Evolutionary conservation across 352 stramenopile species (phyloP).

Genomic region (Pythium chondricola): DNA sequence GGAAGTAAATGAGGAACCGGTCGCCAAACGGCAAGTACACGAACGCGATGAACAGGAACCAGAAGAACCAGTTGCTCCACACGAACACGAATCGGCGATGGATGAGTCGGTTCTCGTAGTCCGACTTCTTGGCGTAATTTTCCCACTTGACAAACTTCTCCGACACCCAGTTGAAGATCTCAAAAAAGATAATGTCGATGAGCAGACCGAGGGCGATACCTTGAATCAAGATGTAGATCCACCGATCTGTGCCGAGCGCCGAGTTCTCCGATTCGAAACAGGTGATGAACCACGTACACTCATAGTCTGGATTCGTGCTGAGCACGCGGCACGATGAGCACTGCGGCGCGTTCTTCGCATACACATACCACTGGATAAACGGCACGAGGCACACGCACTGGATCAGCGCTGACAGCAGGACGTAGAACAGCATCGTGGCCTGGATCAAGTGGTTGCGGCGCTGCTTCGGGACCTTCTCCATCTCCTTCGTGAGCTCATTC

Average conservation of each 20-base stretch:
- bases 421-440: slow-evolving; percentile 82
- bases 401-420: slow-evolving; percentile 62
- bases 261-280: slow-evolving; percentile 75
- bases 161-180: slow-evolving; percentile 85
- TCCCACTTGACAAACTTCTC: slow-evolving; percentile 85
- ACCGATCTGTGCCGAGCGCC: slow-evolving; percentile 75
- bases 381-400: slow-evolving; percentile 80
- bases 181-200: slow-evolving; percentile 88
- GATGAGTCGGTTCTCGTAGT: slow-evolving; percentile 83
- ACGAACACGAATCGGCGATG: slow-evolving; percentile 87
- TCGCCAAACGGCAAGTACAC: slow-evolving; percentile 86
- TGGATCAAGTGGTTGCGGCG: slow-evolving; percentile 84
- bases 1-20: slow-evolving; percentile 52
- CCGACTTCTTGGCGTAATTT: slow-evolving; percentile 83
- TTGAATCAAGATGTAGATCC: slow-evolving; percentile 86
- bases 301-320: slow-evolving; percentile 30
- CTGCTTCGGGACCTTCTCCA: slow-evolving; percentile 82
- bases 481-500: slow-evolving; percentile 83
- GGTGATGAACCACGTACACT: slow-evolving; percentile 78
- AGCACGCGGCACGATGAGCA: slow-evolving; percentile 54
- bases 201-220: slow-evolving; percentile 75
- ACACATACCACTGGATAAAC: slow-evolving; percentile 89
- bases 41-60: slow-evolving; percentile 87
- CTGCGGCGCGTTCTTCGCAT: slow-evolving; percentile 77
- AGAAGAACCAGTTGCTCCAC: slow-evolving; percentile 91